Evolutionary conservation across 305 asterid genomes (phyloP).

Genomic region (Rubia balearica): DNA sequence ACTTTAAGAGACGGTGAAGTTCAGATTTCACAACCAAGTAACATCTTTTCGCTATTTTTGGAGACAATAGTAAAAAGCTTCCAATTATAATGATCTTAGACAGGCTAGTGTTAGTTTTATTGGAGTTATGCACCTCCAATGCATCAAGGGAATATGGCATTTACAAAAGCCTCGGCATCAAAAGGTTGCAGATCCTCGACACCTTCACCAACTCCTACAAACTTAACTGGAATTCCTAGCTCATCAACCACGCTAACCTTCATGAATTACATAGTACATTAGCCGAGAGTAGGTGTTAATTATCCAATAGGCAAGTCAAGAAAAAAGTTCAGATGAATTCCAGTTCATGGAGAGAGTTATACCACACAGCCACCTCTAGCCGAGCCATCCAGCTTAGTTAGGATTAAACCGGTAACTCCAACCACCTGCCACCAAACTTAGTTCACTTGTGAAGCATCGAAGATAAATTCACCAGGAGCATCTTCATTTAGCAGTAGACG

Average conservation of each 20-base stretch:
- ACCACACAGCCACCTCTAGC: slow-evolving; percentile 99
- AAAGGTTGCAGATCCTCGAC: slow-evolving; percentile 85
- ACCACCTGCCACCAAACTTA: slow-evolving; percentile 50
- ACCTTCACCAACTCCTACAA: slow-evolving; percentile 94
- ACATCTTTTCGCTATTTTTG: neutral
- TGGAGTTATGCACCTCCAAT: neutral
- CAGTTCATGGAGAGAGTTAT: slow-evolving; percentile 16
- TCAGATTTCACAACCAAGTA: neutral
- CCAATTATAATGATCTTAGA: neutral
- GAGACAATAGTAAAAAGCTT: neutral
- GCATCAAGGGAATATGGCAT: slow-evolving; percentile 80
- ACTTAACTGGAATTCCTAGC: slow-evolving; percentile 93
- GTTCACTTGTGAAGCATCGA: neutral
- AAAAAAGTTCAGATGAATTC: neutral
- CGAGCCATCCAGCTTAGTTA: slow-evolving; percentile 93
- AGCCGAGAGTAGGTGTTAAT: neutral
- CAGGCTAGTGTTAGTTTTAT: neutral
- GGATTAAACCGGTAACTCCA: slow-evolving; percentile 84
- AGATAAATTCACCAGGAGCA: neutral
- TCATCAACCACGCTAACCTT: slow-evolving; percentile 97
- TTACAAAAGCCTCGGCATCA: slow-evolving; percentile 73
- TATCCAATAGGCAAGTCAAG: neutral
- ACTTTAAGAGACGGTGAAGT: neutral
- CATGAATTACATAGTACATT: slow-evolving; percentile 6
- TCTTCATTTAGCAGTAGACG: neutral